Conservation (phyloP, 2,329 filamentous ascomycete species). For the Scedosporium apiospermum region DNA sequence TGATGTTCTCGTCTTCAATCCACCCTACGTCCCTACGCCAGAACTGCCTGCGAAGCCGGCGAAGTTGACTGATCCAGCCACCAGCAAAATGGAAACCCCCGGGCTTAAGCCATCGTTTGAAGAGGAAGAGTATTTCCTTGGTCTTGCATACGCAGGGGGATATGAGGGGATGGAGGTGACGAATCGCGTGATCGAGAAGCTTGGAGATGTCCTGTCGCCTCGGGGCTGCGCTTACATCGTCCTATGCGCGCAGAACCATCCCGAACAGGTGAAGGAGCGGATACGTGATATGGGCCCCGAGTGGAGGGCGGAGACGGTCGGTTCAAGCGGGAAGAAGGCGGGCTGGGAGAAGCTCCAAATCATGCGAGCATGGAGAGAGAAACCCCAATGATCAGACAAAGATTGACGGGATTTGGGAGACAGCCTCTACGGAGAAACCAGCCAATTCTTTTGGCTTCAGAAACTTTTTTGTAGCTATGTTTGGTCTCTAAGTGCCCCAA, state of each 20-base stretch:
- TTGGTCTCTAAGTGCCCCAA: constrained; percentile 4
- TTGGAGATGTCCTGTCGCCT: constrained; percentile 54
- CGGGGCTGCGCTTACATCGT: constrained; percentile 81
- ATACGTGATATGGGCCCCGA: constrained; percentile 41
- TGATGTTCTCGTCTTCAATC: constrained; percentile 91
- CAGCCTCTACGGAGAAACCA: no score
- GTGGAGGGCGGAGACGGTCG: constrained; percentile 73
- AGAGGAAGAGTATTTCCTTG: constrained; percentile 72
- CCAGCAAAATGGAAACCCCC: constrained; percentile 18
- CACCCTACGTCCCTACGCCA: constrained; percentile 87
- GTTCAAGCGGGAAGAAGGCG: constrained; percentile 73
- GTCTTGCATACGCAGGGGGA: constrained; percentile 83
- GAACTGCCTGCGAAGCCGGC: constrained; percentile 51
- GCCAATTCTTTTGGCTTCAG: background rate
- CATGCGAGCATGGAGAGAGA: constrained; percentile 65
- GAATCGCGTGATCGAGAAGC: constrained; percentile 59
- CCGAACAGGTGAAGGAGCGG: constrained; percentile 58
- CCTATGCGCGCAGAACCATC: constrained; percentile 84
- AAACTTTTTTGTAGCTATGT: background rate
- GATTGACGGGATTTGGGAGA: no score
- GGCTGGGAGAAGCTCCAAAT: constrained; percentile 94
- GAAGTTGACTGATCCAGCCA: constrained; percentile 8
- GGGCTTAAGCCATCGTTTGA: constrained; percentile 46
- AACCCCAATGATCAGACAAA: background rate
- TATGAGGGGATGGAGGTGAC: constrained; percentile 91